phyloP scores from a whole-genome alignment of 2,329 filamentous ascomycete genomes.

The Dothiorella sarmentorum region DNA sequence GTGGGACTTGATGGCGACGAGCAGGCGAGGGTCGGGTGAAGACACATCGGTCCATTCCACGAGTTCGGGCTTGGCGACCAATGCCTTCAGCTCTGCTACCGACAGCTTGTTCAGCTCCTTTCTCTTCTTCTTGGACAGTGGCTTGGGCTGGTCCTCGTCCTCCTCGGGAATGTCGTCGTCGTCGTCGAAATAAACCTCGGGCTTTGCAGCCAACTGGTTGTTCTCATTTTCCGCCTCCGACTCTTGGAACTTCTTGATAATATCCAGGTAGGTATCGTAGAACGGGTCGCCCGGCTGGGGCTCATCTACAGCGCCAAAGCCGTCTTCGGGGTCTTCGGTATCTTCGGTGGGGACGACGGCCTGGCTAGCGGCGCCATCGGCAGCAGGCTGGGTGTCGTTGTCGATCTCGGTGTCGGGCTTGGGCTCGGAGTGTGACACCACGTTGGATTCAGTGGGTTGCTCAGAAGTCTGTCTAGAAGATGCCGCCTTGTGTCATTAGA shows the following conservation, averaged over 20 bases:
- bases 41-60: conserved; percentile 98
- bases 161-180: conserved; percentile 83
- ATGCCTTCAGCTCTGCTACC: conserved; percentile 89
- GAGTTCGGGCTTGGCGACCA: conserved; percentile 86
- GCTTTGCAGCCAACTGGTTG: conserved; percentile 58
- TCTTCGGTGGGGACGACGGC: too few relatives aligned
- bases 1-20: conserved; percentile 92
- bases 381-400: conserved; percentile 24
- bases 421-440: conserved; percentile 29
- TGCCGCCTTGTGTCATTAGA: background rate
- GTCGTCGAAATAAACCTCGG: conserved; percentile 79
- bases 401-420: conserved; percentile 2
- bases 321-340: conserved; percentile 36
- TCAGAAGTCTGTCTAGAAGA: conserved; percentile 26
- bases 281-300: conserved; percentile 69
- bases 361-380: conserved; percentile 29
- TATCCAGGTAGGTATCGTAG: conserved; percentile 77
- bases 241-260: conserved; percentile 71
- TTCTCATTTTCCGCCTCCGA: conserved; percentile 58
- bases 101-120: conserved; percentile 91
- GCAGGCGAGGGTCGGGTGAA: conserved; percentile 78
- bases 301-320: conserved; percentile 42
- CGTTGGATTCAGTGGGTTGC: conserved; percentile 34
- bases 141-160: conserved; percentile 62
- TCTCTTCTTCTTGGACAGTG: conserved; percentile 89